Evolutionary conservation across 2,329 filamentous ascomycete species (phyloP).

Genomic region (Neoarthrinium moseri): DNA sequence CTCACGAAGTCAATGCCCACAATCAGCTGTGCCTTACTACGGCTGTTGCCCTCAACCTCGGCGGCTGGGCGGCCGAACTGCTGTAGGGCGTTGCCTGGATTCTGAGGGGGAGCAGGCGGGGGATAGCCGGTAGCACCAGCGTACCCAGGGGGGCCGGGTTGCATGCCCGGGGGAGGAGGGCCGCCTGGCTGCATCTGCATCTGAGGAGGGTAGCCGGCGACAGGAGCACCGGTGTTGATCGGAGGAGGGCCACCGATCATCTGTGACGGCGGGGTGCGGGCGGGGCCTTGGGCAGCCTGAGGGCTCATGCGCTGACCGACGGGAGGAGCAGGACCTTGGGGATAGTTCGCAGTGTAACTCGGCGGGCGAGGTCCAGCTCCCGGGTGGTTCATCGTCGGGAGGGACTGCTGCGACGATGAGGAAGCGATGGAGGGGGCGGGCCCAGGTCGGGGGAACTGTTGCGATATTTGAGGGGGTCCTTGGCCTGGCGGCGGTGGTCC

Average conservation of each 20-base stretch:
- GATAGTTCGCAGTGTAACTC: slow-evolving; percentile 61
- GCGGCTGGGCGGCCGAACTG: slow-evolving; percentile 49
- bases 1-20: slow-evolving; percentile 98
- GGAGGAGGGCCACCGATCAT: slow-evolving; percentile 65
- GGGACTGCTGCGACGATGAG: slow-evolving; percentile 45
- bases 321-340: slow-evolving; percentile 43
- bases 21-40: slow-evolving; percentile 95
- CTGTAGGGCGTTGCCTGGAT: slow-evolving; percentile 37
- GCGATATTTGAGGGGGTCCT: slow-evolving; percentile 47
- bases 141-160: slow-evolving; percentile 45
- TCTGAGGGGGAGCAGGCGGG: slow-evolving; percentile 39
- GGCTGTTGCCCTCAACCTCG: slow-evolving; percentile 84
- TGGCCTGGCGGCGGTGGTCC: slow-evolving; percentile 22
- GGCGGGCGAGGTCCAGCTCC: slow-evolving; percentile 60
- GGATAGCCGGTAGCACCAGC: slow-evolving; percentile 47
- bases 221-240: slow-evolving; percentile 63
- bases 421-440: slow-evolving; percentile 45
- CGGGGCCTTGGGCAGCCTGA: slow-evolving; percentile 43
- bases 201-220: slow-evolving; percentile 58
- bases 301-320: slow-evolving; percentile 52
- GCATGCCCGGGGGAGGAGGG: slow-evolving; percentile 37
- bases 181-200: slow-evolving; percentile 34
- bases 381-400: slow-evolving; percentile 63
- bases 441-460: slow-evolving; percentile 41
- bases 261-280: slow-evolving; percentile 57